A percentile compares a stretch with the other conserved stretches of the same genome.
These are phyloP conservation scores for Phaeoacremonium minimum DNA, from an alignment of 2,329 filamentous ascomycete genomes.

Conservation along the genomic window DNA sequence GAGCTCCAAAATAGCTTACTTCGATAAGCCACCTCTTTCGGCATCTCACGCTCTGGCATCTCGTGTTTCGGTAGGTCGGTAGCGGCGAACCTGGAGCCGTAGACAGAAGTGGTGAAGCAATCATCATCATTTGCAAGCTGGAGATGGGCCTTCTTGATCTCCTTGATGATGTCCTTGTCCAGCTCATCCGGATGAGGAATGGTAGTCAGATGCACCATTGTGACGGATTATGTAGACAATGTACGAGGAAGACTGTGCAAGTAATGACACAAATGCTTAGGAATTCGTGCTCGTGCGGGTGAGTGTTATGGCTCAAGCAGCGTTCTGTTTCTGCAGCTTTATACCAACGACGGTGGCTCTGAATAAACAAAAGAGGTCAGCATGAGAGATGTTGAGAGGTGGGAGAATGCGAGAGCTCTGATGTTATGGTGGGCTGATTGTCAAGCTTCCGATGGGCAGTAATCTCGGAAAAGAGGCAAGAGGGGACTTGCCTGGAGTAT, in stretches of 20 bases:
- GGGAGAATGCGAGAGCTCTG: background rate
- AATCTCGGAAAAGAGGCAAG: too few relatives aligned
- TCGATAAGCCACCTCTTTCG: conserved; percentile 85
- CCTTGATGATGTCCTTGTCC: conserved; percentile 22
- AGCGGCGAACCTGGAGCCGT: conserved; percentile 79
- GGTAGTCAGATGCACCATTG: conserved; percentile 48
- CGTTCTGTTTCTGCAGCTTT: conserved; percentile 2
- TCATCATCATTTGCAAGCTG: conserved; percentile 48
- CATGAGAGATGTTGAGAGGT: background rate
- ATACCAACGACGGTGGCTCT: conserved; percentile 1
- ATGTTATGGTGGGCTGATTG: background rate
- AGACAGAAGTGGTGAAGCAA: conserved; percentile 73
- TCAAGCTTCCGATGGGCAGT: background rate
- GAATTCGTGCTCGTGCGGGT: conserved; percentile 13
- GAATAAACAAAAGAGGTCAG: background rate
- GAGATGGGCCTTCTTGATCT: conserved; percentile 37
- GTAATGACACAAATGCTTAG: conserved; percentile 19
- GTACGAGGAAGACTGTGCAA: conserved; percentile 30
- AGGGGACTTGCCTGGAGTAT: background rate
- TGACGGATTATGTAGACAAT: conserved; percentile 14
- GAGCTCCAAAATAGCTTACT: too few relatives aligned
- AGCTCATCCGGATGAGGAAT: conserved; percentile 28
- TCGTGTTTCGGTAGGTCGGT: conserved; percentile 76
- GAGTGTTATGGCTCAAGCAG: conserved; percentile 1
- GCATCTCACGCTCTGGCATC: conserved; percentile 91